These are phyloP conservation scores for Stipa capillata DNA, from an alignment of 176 grass and related monocot species.

Conservation along the genomic window DNA sequence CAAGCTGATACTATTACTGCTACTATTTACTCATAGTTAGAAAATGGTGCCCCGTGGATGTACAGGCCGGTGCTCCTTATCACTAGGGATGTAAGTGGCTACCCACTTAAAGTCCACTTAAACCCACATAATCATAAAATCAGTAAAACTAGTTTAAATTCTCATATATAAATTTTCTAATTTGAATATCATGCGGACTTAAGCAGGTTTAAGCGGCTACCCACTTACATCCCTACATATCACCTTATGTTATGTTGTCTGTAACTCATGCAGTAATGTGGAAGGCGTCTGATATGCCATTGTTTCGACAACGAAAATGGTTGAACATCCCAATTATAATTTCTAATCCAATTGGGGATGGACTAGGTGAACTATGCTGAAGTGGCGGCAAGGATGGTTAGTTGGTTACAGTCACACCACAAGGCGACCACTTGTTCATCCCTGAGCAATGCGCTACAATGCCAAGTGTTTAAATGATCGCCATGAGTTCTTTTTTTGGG, in stretches of 20 bases:
- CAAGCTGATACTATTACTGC: background rate
- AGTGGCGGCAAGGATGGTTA: background rate
- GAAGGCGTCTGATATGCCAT: background rate
- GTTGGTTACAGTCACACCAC: background rate
- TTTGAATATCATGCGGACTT: no score
- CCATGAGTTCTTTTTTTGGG: background rate
- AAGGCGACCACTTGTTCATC: background rate
- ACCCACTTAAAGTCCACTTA: no score
- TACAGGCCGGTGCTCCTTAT: background rate
- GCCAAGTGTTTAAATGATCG: background rate
- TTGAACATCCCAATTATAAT: background rate
- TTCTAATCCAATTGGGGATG: background rate
- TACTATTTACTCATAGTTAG: background rate
- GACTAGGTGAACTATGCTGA: slow-evolving; percentile 5
- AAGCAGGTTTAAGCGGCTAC: no score
- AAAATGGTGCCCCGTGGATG: background rate
- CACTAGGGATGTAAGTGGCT: no score
- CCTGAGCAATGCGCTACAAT: background rate
- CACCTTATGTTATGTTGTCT: background rate
- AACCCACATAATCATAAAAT: no score
- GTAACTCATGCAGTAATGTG: background rate
- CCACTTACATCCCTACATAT: no score
- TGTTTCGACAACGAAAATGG: background rate
- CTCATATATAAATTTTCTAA: no score
- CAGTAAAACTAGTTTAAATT: no score